phyloP scores from a whole-genome alignment of 2,329 filamentous ascomycete species.

The Aspergillus amoenus region DNA sequence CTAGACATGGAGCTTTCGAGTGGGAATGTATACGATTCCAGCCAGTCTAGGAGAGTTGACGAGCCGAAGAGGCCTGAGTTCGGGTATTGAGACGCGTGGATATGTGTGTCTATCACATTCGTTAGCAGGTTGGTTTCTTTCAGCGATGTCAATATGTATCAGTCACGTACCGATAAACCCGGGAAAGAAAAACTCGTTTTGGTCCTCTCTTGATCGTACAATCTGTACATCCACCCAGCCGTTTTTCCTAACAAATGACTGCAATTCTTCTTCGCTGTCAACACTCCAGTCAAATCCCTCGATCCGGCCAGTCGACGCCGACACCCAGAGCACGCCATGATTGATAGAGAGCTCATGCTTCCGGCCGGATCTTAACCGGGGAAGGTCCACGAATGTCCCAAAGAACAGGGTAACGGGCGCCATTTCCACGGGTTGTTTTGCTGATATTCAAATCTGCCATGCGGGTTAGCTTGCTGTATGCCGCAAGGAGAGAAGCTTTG shows the following conservation, averaged over 20 bases:
- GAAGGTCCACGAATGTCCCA: conserved; percentile 62
- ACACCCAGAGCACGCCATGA: conserved; percentile 47
- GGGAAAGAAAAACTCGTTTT: conserved; percentile 47
- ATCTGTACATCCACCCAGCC: conserved; percentile 31
- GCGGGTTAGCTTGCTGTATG: background rate
- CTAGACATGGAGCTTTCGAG: conserved; percentile 73
- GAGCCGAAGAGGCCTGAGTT: conserved; percentile 94
- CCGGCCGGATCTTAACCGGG: conserved; percentile 39
- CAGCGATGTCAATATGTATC: background rate
- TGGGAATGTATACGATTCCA: conserved; percentile 92
- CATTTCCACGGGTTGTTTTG: background rate
- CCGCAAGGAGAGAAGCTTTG: background rate
- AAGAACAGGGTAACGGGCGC: conserved; percentile 50
- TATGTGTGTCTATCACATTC: conserved; percentile 72
- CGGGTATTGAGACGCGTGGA: conserved; percentile 92
- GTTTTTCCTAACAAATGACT: conserved; percentile 28
- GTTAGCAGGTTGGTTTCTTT: background rate
- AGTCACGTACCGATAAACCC: conserved; percentile 45
- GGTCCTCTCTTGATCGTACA: conserved; percentile 40
- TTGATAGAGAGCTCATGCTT: conserved; percentile 53
- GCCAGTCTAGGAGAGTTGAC: conserved; percentile 88
- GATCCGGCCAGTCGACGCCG: conserved; percentile 32
- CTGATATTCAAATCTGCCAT: background rate
- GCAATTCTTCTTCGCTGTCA: conserved; percentile 23
- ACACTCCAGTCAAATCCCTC: conserved; percentile 36